Conservation (phyloP, 306 rosid species). For the Lupinus albus region DNA sequence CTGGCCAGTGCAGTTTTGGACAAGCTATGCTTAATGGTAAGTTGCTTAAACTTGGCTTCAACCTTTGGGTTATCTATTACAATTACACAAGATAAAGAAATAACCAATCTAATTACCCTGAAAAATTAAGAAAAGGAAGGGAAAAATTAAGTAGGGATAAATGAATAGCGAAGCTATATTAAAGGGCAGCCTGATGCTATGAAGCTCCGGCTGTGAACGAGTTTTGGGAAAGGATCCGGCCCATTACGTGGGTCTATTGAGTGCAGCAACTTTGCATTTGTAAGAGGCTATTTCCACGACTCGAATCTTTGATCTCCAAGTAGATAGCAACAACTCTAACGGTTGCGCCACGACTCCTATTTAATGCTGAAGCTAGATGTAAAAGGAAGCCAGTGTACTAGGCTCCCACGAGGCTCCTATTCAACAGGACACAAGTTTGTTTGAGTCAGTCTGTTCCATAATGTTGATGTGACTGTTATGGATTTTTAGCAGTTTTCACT, state of each 20-base stretch:
- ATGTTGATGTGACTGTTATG: neutral
- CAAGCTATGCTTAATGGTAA: constrained; percentile 87
- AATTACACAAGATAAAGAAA: neutral
- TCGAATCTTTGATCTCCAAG: no score
- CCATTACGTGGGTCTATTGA: neutral
- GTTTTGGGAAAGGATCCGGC: neutral
- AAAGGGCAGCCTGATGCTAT: no score
- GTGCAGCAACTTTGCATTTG: no score
- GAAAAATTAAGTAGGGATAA: neutral
- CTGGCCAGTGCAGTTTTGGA: constrained; percentile 69
- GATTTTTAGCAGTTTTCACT: neutral
- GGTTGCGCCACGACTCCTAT: neutral
- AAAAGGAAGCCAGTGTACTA: neutral
- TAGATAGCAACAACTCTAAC: neutral
- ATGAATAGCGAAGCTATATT: neutral
- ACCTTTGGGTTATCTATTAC: neutral
- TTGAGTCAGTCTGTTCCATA: neutral
- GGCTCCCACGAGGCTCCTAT: neutral
- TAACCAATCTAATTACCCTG: neutral
- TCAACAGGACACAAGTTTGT: neutral
- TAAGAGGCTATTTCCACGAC: no score
- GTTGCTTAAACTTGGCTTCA: constrained; percentile 14
- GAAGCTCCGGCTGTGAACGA: no score
- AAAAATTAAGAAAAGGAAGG: neutral
- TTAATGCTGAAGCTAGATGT: neutral